phyloP scores from a whole-genome alignment of 1,284 basidiomycete species.

The Fomitiporia mediterranea region DNA sequence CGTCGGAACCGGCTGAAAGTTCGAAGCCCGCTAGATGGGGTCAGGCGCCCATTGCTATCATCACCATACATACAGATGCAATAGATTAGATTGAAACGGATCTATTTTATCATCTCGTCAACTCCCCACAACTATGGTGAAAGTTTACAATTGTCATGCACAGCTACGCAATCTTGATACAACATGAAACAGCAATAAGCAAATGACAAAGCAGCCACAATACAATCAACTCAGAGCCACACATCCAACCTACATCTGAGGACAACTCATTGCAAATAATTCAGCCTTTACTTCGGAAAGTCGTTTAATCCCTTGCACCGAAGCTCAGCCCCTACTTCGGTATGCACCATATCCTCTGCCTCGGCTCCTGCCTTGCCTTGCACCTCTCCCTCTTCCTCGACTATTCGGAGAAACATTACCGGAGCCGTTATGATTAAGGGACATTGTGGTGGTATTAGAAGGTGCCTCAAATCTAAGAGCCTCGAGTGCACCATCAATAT shows the following conservation, averaged over 20 bases:
- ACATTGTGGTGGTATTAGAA: not conserved
- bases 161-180: not conserved
- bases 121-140: not conserved
- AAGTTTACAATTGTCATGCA: not conserved
- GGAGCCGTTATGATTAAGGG: not conserved
- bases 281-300: not conserved
- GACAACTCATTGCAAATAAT: not conserved
- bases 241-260: not conserved
- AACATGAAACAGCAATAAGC: constrained; percentile 5
- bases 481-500: constrained; percentile 19
- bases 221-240: not conserved
- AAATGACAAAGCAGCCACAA: constrained; percentile 5
- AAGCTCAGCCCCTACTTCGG: constrained; percentile 9
- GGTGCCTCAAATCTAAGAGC: constrained; percentile 14
- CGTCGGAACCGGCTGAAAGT: not conserved
- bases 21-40: not conserved
- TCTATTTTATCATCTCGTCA: not conserved
- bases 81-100: not conserved
- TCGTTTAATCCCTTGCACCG: not conserved
- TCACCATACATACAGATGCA: too few species aligned
- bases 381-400: constrained; percentile 8
- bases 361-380: not conserved
- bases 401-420: not conserved
- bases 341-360: not conserved
- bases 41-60: constrained; percentile 1